Evolutionary conservation across 139 green algal genomes (phyloP), one percentile per base, ranked within the genome.

Genomic region (Chlorella sp.): DNA sequence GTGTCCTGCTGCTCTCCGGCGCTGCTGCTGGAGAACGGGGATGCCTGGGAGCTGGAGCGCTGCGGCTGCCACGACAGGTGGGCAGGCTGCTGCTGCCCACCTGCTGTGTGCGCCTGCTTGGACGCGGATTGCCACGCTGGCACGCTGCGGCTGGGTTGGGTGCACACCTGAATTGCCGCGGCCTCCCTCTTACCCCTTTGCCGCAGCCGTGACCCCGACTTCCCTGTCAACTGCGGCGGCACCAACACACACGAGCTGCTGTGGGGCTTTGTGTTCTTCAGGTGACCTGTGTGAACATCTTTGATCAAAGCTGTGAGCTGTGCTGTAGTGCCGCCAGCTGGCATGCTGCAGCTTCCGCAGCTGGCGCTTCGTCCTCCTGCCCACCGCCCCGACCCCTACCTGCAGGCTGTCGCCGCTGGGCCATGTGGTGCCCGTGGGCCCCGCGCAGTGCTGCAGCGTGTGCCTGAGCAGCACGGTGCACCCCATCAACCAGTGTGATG

Each of bases 1-100:
- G 90, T 79, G 23, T 80, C 93, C 62, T 97, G 94, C 89, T 97
- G 94, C 88, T 94, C 91, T 36, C 93, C 93, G 20, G 83, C 87
- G 2, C 82, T 97, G 41, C 88, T 97, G 81, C 85, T 97, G 39
- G 60, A 73, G 12, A 89, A 64, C 12, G 93, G 93, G 0, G 78
- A 88, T 16, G 78, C 74, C 3, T 93, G 90, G 91, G 83, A 92
- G 85, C 78, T 95, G 57, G 91, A 95, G 81, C 90, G 91, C 41
- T 96, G 94, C 84, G 85, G 89, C 63, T 96, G 93, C 80, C 32
- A 65, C 20, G 68, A 74, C 39, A 83, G 62, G 18, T 15, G 21
- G 21, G 51, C 51, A 3, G 51, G n/a, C n/a, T n/a, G n/a, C n/a
- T n/a, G n/a, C n/a, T n/a, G n/a, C n/a, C n/a, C n/a, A n/a, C n/a